Percentiles rank a stretch among this genome's conserved stretches.
phyloP scores from a whole-genome alignment of 805 yeast genomes.

The Kuraishia piskuri region DNA sequence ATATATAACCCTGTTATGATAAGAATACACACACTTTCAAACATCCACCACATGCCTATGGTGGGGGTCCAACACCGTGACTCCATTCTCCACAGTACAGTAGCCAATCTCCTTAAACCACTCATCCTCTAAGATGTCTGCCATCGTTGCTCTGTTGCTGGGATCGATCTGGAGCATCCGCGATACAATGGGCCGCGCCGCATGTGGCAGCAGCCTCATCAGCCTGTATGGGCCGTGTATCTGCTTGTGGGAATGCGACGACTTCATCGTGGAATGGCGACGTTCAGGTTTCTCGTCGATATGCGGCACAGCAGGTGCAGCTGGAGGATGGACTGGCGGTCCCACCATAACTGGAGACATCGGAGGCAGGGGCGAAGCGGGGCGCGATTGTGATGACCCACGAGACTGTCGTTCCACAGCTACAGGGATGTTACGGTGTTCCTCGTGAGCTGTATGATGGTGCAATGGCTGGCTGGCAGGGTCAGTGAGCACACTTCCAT shows the following conservation, averaged over 20 bases:
- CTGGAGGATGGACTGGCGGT: too few relatives aligned
- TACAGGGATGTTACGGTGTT: neutral
- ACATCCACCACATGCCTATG: conserved; percentile 41
- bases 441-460: neutral
- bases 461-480: neutral
- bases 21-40: conserved; percentile 5
- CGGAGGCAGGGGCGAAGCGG: too few relatives aligned
- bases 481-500: too few relatives aligned
- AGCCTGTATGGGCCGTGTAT: conserved; percentile 79
- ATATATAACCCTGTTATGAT: too few relatives aligned
- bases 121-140: conserved; percentile 57
- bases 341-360: too few relatives aligned
- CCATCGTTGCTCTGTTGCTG: conserved; percentile 51
- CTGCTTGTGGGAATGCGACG: conserved; percentile 37
- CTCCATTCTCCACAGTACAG: conserved; percentile 44
- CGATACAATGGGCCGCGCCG: conserved; percentile 68
- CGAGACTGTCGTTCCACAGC: neutral
- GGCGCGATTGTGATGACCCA: neutral
- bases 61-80: conserved; percentile 32
- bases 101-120: conserved; percentile 59
- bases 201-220: conserved; percentile 76
- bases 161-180: conserved; percentile 60
- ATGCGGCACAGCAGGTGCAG: neutral
- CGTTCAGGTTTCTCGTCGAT: conserved; percentile 22
- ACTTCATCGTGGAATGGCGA: conserved; percentile 18